Evolutionary conservation across 2,329 filamentous ascomycete genomes (phyloP).

Genomic region (Paecilomyces formosus): DNA sequence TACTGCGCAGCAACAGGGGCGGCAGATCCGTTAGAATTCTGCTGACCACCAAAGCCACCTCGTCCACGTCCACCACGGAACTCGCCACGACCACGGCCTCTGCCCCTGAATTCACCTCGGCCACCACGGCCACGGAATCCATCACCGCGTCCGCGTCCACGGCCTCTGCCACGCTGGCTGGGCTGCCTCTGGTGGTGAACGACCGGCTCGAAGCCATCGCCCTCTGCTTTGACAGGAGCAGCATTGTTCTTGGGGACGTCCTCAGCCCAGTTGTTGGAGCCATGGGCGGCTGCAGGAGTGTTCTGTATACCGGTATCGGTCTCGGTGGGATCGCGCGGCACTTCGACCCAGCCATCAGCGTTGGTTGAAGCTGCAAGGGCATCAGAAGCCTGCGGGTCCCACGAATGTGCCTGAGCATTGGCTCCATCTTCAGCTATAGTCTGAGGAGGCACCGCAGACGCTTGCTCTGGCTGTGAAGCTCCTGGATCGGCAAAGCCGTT

Average conservation of each 20-base stretch:
- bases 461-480: constrained; percentile 13
- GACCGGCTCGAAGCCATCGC: constrained; percentile 30
- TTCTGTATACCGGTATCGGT: constrained; percentile 59
- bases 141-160: constrained; percentile 29
- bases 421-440: constrained; percentile 35
- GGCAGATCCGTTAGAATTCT: constrained; percentile 14
- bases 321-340: constrained; percentile 66
- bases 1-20: constrained; percentile 12
- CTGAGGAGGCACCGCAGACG: constrained; percentile 26
- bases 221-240: constrained; percentile 17
- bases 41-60: constrained; percentile 17
- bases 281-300: constrained; percentile 49
- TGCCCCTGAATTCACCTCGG: constrained; percentile 27
- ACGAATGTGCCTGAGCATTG: constrained; percentile 44
- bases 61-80: constrained; percentile 26
- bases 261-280: constrained; percentile 72
- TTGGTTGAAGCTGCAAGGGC: constrained; percentile 40
- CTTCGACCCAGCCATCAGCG: constrained; percentile 66
- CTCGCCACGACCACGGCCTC: constrained; percentile 26
- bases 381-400: constrained; percentile 45
- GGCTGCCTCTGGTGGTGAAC: constrained; percentile 25
- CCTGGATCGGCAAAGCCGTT: constrained; percentile 29
- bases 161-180: constrained; percentile 27
- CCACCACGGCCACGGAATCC: constrained; percentile 28
- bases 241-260: constrained; percentile 55